Evolutionary conservation across 352 stramenopile species (phyloP).

Genomic region (Phytophthora hybrid): DNA sequence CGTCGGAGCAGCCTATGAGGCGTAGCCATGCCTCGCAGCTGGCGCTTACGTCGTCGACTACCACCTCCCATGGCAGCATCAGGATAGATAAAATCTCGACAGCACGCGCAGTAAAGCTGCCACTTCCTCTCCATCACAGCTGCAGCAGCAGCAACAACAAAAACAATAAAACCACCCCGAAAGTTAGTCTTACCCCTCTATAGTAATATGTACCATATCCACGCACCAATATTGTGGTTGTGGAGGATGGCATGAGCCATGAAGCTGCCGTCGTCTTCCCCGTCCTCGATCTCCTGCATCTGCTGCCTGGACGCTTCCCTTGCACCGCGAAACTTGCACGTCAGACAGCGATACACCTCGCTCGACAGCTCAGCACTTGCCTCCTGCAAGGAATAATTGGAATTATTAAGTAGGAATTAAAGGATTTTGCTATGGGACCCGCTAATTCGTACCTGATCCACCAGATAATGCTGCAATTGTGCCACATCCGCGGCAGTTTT

Average conservation of each 20-base stretch:
- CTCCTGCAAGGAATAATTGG: slow-evolving; percentile 24
- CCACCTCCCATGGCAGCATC: slow-evolving; percentile 21
- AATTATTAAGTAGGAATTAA: not conserved
- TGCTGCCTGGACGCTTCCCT: slow-evolving; percentile 41
- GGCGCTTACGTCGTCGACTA: slow-evolving; percentile 37
- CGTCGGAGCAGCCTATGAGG: slow-evolving; percentile 43
- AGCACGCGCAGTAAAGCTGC: slow-evolving; percentile 68
- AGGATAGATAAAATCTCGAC: slow-evolving; percentile 72
- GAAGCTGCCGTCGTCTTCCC: slow-evolving; percentile 53
- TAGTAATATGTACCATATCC: not conserved
- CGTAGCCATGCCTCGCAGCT: slow-evolving; percentile 22
- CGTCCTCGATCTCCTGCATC: slow-evolving; percentile 32
- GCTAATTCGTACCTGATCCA: slow-evolving; percentile 24
- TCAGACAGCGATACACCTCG: slow-evolving; percentile 59
- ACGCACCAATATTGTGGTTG: slow-evolving; percentile 66
- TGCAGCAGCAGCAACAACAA: slow-evolving; percentile 44
- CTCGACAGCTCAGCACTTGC: slow-evolving; percentile 6
- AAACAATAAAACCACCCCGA: not conserved
- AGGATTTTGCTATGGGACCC: not conserved
- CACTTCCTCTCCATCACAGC: slow-evolving; percentile 54
- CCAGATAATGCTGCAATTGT: slow-evolving; percentile 31
- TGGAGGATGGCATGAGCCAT: slow-evolving; percentile 70
- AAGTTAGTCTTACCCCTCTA: not conserved
- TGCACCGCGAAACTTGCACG: slow-evolving; percentile 54
- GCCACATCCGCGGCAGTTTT: slow-evolving; percentile 5